Evolutionary conservation across 2,329 filamentous ascomycete genomes (phyloP).

Genomic region (Emmonsiellopsis sp.): DNA sequence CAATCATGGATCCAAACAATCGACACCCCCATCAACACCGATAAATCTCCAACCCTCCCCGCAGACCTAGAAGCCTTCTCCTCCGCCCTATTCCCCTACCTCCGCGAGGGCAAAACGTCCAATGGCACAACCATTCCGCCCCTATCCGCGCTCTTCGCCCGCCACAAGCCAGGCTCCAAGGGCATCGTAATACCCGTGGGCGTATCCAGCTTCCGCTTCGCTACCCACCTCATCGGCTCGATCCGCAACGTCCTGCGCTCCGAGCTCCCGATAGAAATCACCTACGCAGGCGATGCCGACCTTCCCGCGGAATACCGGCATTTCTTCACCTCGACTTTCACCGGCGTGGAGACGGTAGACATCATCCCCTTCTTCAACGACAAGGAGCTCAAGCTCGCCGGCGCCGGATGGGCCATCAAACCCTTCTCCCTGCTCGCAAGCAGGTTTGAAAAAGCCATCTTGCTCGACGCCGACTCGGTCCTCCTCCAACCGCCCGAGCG

Average conservation of each 20-base stretch:
- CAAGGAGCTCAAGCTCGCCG: conserved; percentile 1
- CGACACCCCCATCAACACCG: background rate
- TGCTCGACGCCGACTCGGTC: conserved; percentile 14
- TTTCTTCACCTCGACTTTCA: conserved; percentile 2
- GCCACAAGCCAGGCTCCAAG: background rate
- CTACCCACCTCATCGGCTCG: conserved; percentile 11
- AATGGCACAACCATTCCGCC: background rate
- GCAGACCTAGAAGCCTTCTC: no score
- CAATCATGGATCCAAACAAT: background rate
- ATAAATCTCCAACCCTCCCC: no score
- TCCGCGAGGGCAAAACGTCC: no score
- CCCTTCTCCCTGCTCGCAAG: conserved; percentile 13
- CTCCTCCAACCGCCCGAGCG: conserved; percentile 11
- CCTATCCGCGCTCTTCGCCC: background rate
- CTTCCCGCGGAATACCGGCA: conserved; percentile 5
- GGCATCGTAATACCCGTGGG: conserved; percentile 11
- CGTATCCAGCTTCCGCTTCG: conserved; percentile 7
- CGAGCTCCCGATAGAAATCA: conserved; percentile 14
- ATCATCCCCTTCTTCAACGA: conserved; percentile 10
- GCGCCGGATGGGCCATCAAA: conserved; percentile 11
- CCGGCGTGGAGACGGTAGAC: conserved; percentile 6
- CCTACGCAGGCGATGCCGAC: conserved; percentile 13
- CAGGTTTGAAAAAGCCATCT: conserved; percentile 9
- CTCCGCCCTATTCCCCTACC: no score
- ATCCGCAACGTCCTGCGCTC: conserved; percentile 11